Base-by-base conservation (phyloP, 441 rosid genomes). In the Arabidopsis hybrid region DNA sequence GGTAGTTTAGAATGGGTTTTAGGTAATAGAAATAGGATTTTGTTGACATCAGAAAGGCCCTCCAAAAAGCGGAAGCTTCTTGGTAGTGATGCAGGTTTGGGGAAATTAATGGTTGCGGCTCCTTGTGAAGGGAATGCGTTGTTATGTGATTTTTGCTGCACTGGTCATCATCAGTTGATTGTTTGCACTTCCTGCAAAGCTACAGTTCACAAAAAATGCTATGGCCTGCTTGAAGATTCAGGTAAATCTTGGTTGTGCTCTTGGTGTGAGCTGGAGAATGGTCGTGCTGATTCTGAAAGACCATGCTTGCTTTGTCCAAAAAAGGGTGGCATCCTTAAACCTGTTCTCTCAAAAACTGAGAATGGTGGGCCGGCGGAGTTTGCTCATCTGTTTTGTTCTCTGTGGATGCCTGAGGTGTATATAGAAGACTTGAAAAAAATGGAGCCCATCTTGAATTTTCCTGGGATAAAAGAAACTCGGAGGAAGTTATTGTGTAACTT, bases 301-400 rank as follows among this genome's bases (percentile, higher is more conserved):
- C 85, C 86, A 53, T 96, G 99, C 75, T 83, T 85, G 66, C 90
- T 93, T 51, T 96, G 99, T 79, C 86, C 96, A 3, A 92, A 86
- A 85, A 83, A 76, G 81, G 89, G 93, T 59, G 99, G 99, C 77
- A 88, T 96, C 52, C 70, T 93, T 74, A 96, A 96, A 81, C 95
- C 95, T 61, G 81, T 86, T 65, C 69, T 72, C 42, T 77, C 74
- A 49, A 72, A 72, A 70, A 65, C 36, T 17, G 85, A 71, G 76
- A 85, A 68, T 67, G 75, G 73, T 46, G 83, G 61, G 55, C 56
- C 78, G 14, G 55, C 46, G 16, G 88, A 85, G 83, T 90, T 89
- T 85, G 97, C 87, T 50, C 99, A 96, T 79, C 87, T 96, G 76
- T 92, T 96, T 86, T 96, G 99, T 75, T 85, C 95, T 62, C 79